These are phyloP conservation scores for Aspergillus sp. DNA, from an alignment of 2,329 filamentous ascomycete species.

Conservation along the genomic window DNA sequence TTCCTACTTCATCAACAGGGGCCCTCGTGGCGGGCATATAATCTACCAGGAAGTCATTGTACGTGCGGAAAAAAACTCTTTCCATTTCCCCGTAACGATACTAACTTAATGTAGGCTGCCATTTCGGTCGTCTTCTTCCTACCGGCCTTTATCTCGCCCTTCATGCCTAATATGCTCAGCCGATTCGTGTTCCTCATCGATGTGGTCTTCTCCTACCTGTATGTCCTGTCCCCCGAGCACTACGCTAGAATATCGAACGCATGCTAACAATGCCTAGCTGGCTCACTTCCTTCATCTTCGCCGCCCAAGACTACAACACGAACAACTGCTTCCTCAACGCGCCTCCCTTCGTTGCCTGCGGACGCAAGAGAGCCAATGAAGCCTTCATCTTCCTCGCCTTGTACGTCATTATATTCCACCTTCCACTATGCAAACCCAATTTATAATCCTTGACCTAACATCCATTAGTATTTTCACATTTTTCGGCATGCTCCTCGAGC, in stretches of 20 bases:
- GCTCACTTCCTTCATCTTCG: constrained; percentile 51
- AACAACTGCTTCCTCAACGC: constrained; percentile 30
- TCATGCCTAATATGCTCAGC: constrained; percentile 37
- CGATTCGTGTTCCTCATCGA: constrained; percentile 42
- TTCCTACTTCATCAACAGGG: constrained; percentile 39
- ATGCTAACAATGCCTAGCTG: constrained; percentile 25
- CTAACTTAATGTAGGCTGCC: constrained; percentile 22
- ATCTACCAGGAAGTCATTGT: constrained; percentile 44
- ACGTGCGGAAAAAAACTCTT: constrained; percentile 13
- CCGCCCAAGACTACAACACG: constrained; percentile 46
- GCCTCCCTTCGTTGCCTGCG: constrained; percentile 36
- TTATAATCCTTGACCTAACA: neutral
- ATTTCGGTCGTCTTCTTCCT: constrained; percentile 44
- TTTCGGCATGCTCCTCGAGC: constrained; percentile 39
- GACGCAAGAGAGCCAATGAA: constrained; percentile 42
- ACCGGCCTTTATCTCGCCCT: constrained; percentile 43
- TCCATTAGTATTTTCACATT: constrained; percentile 42
- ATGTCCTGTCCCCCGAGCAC: constrained; percentile 9
- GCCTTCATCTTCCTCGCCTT: constrained; percentile 48
- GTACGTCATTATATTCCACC: constrained; percentile 30
- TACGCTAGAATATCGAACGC: neutral
- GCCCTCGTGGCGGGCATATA: constrained; percentile 32
- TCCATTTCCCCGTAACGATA: neutral
- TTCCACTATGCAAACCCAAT: neutral
- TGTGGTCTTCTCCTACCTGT: constrained; percentile 49